A percentile compares a stretch with the other conserved stretches of the same genome.
These are phyloP conservation scores for Aspergillus transmontanensis DNA, from an alignment of 2,329 filamentous ascomycete species.

Conservation along the genomic window DNA sequence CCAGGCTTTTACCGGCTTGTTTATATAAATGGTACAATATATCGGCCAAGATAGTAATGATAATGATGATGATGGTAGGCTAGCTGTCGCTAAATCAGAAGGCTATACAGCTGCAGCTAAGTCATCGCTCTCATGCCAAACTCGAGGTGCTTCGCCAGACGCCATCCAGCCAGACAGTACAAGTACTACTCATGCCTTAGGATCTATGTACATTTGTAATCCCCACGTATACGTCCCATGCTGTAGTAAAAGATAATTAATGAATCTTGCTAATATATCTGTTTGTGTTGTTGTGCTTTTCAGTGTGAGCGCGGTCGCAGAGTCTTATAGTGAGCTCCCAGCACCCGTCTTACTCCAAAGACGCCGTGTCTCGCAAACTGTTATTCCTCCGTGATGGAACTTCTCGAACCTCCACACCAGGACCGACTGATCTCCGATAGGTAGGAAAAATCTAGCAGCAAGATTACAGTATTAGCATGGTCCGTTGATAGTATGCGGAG, in stretches of 20 bases:
- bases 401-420: slow-evolving; percentile 79
- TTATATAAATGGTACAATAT: neutral
- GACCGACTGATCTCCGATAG: slow-evolving; percentile 71
- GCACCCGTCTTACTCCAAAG: slow-evolving; percentile 59
- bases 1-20: neutral
- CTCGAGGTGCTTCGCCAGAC: slow-evolving; percentile 29
- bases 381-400: slow-evolving; percentile 59
- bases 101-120: neutral
- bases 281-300: neutral
- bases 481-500: neutral
- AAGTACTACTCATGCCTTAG: slow-evolving; percentile 22
- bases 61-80: neutral
- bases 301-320: neutral
- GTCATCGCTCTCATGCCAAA: neutral
- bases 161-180: slow-evolving; percentile 27
- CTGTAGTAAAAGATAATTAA: slow-evolving; percentile 7
- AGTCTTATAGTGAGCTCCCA: neutral
- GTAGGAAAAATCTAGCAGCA: slow-evolving; percentile 57
- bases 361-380: slow-evolving; percentile 66
- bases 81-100: neutral
- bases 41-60: neutral
- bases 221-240: slow-evolving; percentile 23
- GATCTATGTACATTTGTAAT: slow-evolving; percentile 38
- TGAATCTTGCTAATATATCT: neutral
- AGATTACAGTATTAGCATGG: neutral